Conservation (phyloP, 495 filamentous ascomycete genomes). For the Aspergillus kassunensis region DNA sequence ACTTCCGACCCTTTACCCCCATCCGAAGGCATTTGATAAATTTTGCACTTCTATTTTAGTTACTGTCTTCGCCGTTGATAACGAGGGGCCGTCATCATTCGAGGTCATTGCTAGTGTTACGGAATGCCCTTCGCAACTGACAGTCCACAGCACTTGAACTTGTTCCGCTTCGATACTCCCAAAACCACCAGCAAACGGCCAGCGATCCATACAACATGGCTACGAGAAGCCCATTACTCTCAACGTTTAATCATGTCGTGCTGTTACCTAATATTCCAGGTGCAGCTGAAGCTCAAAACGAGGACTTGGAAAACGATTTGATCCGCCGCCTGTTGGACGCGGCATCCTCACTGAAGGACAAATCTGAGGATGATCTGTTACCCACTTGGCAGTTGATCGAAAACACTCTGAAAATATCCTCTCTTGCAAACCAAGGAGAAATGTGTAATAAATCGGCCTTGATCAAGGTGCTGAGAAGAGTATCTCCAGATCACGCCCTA, state of each 20-base stretch:
- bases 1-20: too few relatives aligned
- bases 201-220: too few relatives aligned
- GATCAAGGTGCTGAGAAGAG: neutral
- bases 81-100: too few relatives aligned
- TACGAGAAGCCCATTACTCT: neutral
- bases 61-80: too few relatives aligned
- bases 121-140: too few relatives aligned
- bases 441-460: neutral
- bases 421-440: neutral
- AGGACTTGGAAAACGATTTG: neutral
- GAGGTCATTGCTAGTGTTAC: too few relatives aligned
- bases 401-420: neutral
- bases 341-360: neutral
- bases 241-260: neutral
- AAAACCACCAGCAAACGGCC: too few relatives aligned
- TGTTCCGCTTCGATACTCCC: too few relatives aligned
- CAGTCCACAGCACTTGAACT: too few relatives aligned
- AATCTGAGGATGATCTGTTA: neutral
- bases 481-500: constrained; percentile 21
- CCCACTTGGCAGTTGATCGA: constrained; percentile 1
- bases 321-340: neutral
- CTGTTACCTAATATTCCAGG: neutral
- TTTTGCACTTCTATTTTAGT: too few relatives aligned
- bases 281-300: neutral
- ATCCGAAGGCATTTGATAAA: too few relatives aligned